Evolutionary conservation across 306 rosid species (phyloP).

Genomic region (Ochetophila trinervis): DNA sequence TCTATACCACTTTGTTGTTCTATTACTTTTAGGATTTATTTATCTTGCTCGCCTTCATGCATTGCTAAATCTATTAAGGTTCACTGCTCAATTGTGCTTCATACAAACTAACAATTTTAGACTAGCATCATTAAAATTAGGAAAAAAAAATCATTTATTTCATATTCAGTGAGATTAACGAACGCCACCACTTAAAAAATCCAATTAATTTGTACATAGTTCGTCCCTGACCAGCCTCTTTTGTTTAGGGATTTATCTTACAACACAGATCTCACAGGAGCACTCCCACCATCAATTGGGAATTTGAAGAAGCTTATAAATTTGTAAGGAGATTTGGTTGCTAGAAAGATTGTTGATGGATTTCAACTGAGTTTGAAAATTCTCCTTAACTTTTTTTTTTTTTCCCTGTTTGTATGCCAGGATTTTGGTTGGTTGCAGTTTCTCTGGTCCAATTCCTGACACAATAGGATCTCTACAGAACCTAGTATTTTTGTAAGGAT

Average conservation of each 20-base stretch:
- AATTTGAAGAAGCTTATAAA: slow-evolving; percentile 43
- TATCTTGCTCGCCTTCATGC: background rate
- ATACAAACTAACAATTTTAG: background rate
- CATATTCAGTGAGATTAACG: background rate
- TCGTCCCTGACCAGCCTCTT: slow-evolving; percentile 21
- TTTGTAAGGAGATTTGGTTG: slow-evolving; percentile 39
- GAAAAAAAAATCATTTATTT: background rate
- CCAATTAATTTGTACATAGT: slow-evolving; percentile 2
- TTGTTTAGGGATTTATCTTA: slow-evolving; percentile 60
- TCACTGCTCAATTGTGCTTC: background rate
- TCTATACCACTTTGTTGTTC: slow-evolving; percentile 5
- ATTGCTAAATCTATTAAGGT: background rate
- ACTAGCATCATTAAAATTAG: background rate
- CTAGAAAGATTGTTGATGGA: background rate
- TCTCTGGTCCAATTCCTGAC: slow-evolving; percentile 61
- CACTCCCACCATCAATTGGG: slow-evolving; percentile 47
- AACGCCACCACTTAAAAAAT: background rate
- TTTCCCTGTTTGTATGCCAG: slow-evolving; percentile 30
- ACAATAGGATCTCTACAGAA: slow-evolving; percentile 49
- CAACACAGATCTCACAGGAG: slow-evolving; percentile 44
- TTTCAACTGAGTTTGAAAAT: background rate
- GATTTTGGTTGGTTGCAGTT: slow-evolving; percentile 56
- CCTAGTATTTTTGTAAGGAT: slow-evolving; percentile 55
- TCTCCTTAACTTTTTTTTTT: background rate
- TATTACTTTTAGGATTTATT: background rate